Evolutionary conservation across 805 yeast species (phyloP).

Genomic region (Lipomyces mesembrius): DNA sequence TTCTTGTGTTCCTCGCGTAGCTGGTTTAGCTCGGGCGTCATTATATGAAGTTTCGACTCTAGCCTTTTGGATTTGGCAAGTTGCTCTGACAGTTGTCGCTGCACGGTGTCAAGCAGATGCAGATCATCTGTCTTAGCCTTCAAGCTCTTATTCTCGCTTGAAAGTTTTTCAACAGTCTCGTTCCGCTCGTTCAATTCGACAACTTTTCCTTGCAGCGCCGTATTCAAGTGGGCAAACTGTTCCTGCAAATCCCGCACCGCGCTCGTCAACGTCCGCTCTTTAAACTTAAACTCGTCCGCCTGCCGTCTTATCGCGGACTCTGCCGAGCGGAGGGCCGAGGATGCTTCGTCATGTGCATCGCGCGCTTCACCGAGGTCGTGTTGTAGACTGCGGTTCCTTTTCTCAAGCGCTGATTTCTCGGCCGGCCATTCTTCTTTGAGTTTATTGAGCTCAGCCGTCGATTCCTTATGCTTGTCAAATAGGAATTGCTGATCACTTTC

Average conservation of each 20-base stretch:
- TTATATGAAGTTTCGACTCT: slow-evolving; percentile 59
- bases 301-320: slow-evolving; percentile 34
- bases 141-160: slow-evolving; percentile 33
- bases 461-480: slow-evolving; percentile 47
- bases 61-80: slow-evolving; percentile 52
- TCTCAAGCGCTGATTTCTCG: slow-evolving; percentile 41
- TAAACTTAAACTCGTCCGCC: slow-evolving; percentile 32
- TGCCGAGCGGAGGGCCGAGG: slow-evolving; percentile 32
- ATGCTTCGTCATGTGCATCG: slow-evolving; percentile 40
- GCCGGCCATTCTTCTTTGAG: slow-evolving; percentile 40
- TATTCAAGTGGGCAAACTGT: slow-evolving; percentile 41
- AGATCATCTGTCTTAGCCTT: slow-evolving; percentile 20
- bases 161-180: slow-evolving; percentile 43
- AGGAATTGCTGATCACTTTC: slow-evolving; percentile 49
- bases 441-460: slow-evolving; percentile 40
- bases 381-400: slow-evolving; percentile 47
- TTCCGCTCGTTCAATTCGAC: slow-evolving; percentile 43
- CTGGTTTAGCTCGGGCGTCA: slow-evolving; percentile 57
- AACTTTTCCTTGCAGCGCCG: slow-evolving; percentile 34
- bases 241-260: slow-evolving; percentile 44
- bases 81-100: slow-evolving; percentile 46
- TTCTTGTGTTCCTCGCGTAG: slow-evolving; percentile 55
- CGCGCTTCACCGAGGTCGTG: slow-evolving; percentile 44
- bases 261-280: slow-evolving; percentile 37
- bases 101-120: slow-evolving; percentile 21